Percentiles rank a stretch among this genome's conserved stretches.
phyloP scores from a whole-genome alignment of 1,139 yeast genomes.

The Saccharomycopsis hybrid region DNA sequence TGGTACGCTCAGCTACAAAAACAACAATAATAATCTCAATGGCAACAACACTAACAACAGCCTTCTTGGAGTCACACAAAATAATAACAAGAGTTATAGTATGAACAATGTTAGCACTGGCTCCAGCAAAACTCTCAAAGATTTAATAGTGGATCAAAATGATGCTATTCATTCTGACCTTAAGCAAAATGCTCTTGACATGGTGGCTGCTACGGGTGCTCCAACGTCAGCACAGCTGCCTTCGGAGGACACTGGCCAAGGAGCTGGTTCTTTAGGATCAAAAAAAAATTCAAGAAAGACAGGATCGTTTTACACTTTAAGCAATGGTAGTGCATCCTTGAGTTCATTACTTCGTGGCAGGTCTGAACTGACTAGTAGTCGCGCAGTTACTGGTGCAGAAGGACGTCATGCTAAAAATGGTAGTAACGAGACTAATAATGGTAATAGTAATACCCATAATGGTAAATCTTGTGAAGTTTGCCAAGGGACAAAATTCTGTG shows the following conservation, averaged over 20 bases:
- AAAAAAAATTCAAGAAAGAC: background rate
- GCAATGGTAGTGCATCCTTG: conserved; percentile 16
- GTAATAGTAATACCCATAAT: conserved; percentile 4
- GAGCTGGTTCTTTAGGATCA: too few relatives aligned
- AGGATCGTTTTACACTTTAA: conserved; percentile 14
- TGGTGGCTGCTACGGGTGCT: conserved; percentile 2
- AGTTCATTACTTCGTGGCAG: conserved; percentile 22
- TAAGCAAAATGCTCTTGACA: background rate
- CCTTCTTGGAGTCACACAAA: too few relatives aligned
- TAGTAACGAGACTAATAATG: too few relatives aligned
- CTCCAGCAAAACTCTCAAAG: background rate
- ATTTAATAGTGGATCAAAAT: background rate
- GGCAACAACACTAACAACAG: too few relatives aligned
- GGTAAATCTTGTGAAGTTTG: conserved; percentile 31
- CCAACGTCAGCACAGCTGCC: too few relatives aligned
- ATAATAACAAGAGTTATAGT: background rate
- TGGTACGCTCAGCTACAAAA: too few relatives aligned
- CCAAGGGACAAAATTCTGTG: conserved; percentile 30
- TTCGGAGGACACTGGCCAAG: too few relatives aligned
- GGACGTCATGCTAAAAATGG: too few relatives aligned
- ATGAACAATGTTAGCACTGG: background rate
- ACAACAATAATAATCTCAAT: too few relatives aligned
- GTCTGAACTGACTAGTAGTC: conserved; percentile 18
- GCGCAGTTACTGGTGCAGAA: too few relatives aligned
- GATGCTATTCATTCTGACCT: background rate